Base-by-base conservation (phyloP, 768 basidiomycete species). In the Russula earlei region DNA sequence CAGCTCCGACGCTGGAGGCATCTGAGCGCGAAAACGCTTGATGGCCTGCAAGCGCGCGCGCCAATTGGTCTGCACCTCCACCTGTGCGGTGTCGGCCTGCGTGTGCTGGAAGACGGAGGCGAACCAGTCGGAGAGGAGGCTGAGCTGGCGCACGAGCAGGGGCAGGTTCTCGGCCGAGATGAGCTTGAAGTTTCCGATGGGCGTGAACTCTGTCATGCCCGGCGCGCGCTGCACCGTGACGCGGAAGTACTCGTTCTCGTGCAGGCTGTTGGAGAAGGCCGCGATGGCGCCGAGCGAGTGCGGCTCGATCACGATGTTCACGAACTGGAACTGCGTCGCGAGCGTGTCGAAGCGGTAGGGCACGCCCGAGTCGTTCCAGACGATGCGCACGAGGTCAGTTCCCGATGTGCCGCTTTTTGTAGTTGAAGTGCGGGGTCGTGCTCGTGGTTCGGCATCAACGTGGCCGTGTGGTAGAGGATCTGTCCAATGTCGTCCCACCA, bases 401-500 rank as follows among this genome's bases (percentile, higher is more conserved):
- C 34, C 96, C 96, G 52, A 99, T 92, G 67, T 96, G 91, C 36
- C 86, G 77, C 69, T 98, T 98, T 75, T 99, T 99, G 74, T 83
- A 78, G 60, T 80, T 84, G 63, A 79, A 83, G 47, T 80, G 77
- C n/a, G 1, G 81, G 81, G 68, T 92, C 90, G 52, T 83, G 70
- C 8, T 71, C 61, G 44, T 74, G 75, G 52, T 83, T 87, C 4
- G 96, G 96, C 95, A 98, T 98, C 75, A 99, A 84, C 2, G 96
- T 98, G 9, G 95, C 89, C 3, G 92, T 87, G 69, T 98, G 96
- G 68, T 89, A 99, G 52, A 97, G 77, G 58, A 96, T 82, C 67
- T 98, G 94, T 4, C 87, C 84, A 48, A 97, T 93, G 65, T 97
- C 93, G 68, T 98, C 93, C 91, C 94, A 96, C 94, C 95, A 99